Evolutionary conservation across 805 yeast genomes (phyloP).

Genomic region (Saccharomycopsis sp.): DNA sequence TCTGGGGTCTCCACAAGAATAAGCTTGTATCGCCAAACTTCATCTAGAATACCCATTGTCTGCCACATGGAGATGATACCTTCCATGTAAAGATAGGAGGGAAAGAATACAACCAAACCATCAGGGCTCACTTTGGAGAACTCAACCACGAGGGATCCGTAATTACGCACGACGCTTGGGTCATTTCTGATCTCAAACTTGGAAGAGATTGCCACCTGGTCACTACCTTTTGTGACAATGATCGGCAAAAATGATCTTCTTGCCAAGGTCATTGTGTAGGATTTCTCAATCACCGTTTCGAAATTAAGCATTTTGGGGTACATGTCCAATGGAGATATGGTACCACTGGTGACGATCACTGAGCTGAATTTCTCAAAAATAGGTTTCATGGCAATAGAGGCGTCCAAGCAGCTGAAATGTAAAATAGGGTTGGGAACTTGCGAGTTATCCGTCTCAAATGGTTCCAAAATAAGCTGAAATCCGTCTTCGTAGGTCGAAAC

Average conservation of each 20-base stretch:
- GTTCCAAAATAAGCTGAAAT: slow-evolving; percentile 84
- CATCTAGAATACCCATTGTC: slow-evolving; percentile 94
- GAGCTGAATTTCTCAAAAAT: slow-evolving; percentile 89
- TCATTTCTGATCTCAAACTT: slow-evolving; percentile 95
- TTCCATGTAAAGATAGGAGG: slow-evolving; percentile 95
- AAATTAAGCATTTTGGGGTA: slow-evolving; percentile 94
- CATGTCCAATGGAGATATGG: slow-evolving; percentile 97
- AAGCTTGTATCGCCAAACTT: slow-evolving; percentile 95
- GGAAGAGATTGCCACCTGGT: slow-evolving; percentile 94
- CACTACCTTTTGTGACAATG: slow-evolving; percentile 95
- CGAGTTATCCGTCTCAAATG: slow-evolving; percentile 89
- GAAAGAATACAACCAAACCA: slow-evolving; percentile 96
- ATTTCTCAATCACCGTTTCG: slow-evolving; percentile 87
- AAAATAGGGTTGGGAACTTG: slow-evolving; percentile 93
- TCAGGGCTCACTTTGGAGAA: slow-evolving; percentile 95
- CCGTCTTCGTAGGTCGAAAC: slow-evolving; percentile 94
- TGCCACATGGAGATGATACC: slow-evolving; percentile 98
- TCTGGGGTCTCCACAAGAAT: slow-evolving; percentile 97
- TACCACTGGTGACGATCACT: slow-evolving; percentile 93
- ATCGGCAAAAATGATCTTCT: slow-evolving; percentile 88
- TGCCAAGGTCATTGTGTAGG: slow-evolving; percentile 92
- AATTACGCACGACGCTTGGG: slow-evolving; percentile 94
- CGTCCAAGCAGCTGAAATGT: slow-evolving; percentile 91
- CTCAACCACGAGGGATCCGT: slow-evolving; percentile 86
- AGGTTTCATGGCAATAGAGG: slow-evolving; percentile 95